These are phyloP conservation scores for Maudiozyma saulgeensis DNA, from an alignment of 805 yeast species.

Conservation along the genomic window DNA sequence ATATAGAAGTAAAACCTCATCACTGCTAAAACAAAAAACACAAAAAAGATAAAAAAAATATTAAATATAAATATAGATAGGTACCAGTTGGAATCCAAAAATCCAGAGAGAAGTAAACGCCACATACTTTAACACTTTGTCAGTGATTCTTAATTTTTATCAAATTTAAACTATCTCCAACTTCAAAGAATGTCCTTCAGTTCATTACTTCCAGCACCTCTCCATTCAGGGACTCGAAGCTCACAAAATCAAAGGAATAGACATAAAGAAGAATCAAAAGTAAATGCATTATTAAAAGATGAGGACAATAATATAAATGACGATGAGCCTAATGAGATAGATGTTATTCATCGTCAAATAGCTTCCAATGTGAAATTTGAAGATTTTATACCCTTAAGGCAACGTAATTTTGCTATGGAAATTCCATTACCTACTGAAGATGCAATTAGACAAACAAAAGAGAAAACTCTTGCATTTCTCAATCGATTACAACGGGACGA, in stretches of 20 bases:
- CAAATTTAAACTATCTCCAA: no score
- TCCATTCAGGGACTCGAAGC: conserved; percentile 1
- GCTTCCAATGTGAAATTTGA: conserved; percentile 33
- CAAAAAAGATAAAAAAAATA: no score
- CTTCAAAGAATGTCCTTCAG: conserved; percentile 13
- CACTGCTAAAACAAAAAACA: no score
- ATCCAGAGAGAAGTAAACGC: no score
- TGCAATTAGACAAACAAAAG: conserved; percentile 38
- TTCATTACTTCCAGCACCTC: conserved; percentile 20
- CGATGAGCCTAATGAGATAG: background rate
- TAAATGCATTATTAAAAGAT: background rate
- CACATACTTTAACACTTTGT: no score
- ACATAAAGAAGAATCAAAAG: no score
- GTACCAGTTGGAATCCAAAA: no score
- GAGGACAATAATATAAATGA: background rate
- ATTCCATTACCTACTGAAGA: conserved; percentile 40
- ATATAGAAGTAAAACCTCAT: no score
- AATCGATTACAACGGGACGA: background rate
- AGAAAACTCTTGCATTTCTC: conserved; percentile 41
- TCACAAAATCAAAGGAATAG: no score
- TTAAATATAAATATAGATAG: no score
- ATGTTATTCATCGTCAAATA: background rate
- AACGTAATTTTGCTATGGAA: conserved; percentile 30
- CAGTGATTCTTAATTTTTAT: no score
- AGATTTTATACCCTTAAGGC: conserved; percentile 56